A percentile compares a stretch with the other conserved stretches of the same genome.
phyloP scores from a whole-genome alignment of 345 rosid species.

The Eucalyptus curtisii region DNA sequence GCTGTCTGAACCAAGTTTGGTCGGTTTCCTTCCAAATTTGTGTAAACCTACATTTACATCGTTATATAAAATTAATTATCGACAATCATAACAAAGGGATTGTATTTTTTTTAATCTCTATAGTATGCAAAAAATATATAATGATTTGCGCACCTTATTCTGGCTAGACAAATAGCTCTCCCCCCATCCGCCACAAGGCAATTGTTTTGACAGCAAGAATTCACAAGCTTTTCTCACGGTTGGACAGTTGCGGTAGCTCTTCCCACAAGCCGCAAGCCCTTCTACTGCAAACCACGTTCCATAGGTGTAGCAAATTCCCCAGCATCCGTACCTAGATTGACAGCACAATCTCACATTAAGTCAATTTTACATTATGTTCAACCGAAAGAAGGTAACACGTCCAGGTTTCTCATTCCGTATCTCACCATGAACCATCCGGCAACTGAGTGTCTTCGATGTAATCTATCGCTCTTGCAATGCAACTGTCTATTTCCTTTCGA shows the following conservation, averaged over 20 bases:
- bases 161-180: slow-evolving; percentile 49
- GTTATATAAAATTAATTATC: background rate
- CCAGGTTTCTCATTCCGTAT: background rate
- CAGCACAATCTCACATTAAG: background rate
- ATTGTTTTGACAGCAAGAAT: slow-evolving; percentile 38
- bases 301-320: slow-evolving; percentile 66
- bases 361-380: background rate
- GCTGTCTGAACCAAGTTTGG: slow-evolving; percentile 41
- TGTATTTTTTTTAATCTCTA: background rate
- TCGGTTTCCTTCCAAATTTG: slow-evolving; percentile 18
- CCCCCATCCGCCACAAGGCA: slow-evolving; percentile 56
- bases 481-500: slow-evolving; percentile 14
- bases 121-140: background rate
- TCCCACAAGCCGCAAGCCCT: slow-evolving; percentile 37
- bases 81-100: background rate
- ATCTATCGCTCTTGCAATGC: slow-evolving; percentile 1
- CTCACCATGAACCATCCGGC: slow-evolving; percentile 42
- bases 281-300: slow-evolving; percentile 48
- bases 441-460: slow-evolving; percentile 31
- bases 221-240: slow-evolving; percentile 33
- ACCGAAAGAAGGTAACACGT: background rate
- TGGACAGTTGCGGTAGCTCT: slow-evolving; percentile 13
- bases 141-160: slow-evolving; percentile 9
- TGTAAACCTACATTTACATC: slow-evolving; percentile 10
- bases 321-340: slow-evolving; percentile 37